Evolutionary conservation across 2,329 filamentous ascomycete genomes (phyloP).

Genomic region (Trichoderma polysporum): DNA sequence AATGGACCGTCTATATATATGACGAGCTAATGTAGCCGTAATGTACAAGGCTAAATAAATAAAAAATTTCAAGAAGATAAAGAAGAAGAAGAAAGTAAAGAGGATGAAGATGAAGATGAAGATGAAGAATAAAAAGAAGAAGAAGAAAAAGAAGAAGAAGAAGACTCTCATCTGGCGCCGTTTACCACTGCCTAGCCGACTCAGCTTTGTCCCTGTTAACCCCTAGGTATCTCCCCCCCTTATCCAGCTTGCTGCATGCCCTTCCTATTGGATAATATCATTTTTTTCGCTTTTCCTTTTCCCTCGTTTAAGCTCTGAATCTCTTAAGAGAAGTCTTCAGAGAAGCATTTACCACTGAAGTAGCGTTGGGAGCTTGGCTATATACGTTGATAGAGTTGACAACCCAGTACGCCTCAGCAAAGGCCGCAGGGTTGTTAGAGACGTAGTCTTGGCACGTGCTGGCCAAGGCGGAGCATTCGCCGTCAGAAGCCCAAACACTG

Average conservation of each 20-base stretch:
- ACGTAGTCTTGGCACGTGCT: conserved; percentile 72
- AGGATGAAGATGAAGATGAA: background rate
- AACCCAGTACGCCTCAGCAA: conserved; percentile 73
- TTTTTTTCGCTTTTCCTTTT: background rate
- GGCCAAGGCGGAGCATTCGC: conserved; percentile 60
- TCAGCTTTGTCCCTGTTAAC: background rate
- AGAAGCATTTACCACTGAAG: background rate
- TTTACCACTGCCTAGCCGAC: background rate
- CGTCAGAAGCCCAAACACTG: conserved; percentile 57
- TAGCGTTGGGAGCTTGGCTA: conserved; percentile 21
- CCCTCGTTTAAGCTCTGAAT: background rate
- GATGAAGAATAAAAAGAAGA: background rate
- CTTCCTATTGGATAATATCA: background rate
- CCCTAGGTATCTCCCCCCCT: background rate
- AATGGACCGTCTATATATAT: background rate
- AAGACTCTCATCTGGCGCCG: background rate
- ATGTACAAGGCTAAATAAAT: background rate
- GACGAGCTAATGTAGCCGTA: background rate
- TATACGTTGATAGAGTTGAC: conserved; percentile 72
- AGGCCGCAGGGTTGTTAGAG: conserved; percentile 65
- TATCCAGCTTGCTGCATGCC: background rate
- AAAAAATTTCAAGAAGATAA: background rate
- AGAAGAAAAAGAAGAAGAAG: background rate
- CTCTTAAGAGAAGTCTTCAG: background rate
- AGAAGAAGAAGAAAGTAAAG: background rate